Base-by-base conservation (phyloP, 805 yeast genomes). In the Candida endomychidarum region DNA sequence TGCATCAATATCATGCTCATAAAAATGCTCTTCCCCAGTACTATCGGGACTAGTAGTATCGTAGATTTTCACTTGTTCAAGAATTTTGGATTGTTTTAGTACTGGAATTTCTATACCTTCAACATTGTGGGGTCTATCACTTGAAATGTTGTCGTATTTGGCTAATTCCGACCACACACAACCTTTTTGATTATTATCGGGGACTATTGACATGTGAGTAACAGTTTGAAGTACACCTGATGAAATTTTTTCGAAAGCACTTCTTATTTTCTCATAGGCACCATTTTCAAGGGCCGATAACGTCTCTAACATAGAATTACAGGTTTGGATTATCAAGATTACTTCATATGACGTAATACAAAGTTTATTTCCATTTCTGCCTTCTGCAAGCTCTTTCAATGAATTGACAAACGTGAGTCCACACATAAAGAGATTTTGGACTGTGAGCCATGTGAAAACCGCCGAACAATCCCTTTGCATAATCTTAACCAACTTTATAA, bases 401-500 rank as follows among this genome's bases (percentile, higher is more conserved):
- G 49, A 45, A 27, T 39, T 45, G n/a, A 39, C 46, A 29, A 33
- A 45, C 5, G 49, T 45, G 14, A 45, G 37, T 12, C 49, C 49
- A 42, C 49, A 45, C 49, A 45, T 45, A 16, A 45, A 45, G 7
- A 45, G 40, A 21, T 45, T 45, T 34, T 45, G 49, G 5, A 42
- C 43, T 10, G 46, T 45, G 10, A 45, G 40, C 49, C 49, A 45
- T 14, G 46, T 38, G 26, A 40, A 42, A 3, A 45, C 43, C 4
- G 49, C 49, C 1, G 49, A 45, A 16, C 41, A 42, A 15, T 45
- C 49, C 17, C 46, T 36, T 23, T 45, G 49, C 49, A 45, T 45
- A 4, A 42, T 33, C 26, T 42, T 45, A 3, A 42, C 46, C 15
- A 45, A 26, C 23, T 29, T 38, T 45, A 45, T 45, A 5, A 38